These are phyloP conservation scores for Cladophialophora chaetospira DNA, from an alignment of 2,329 filamentous ascomycete species.

Conservation along the genomic window DNA sequence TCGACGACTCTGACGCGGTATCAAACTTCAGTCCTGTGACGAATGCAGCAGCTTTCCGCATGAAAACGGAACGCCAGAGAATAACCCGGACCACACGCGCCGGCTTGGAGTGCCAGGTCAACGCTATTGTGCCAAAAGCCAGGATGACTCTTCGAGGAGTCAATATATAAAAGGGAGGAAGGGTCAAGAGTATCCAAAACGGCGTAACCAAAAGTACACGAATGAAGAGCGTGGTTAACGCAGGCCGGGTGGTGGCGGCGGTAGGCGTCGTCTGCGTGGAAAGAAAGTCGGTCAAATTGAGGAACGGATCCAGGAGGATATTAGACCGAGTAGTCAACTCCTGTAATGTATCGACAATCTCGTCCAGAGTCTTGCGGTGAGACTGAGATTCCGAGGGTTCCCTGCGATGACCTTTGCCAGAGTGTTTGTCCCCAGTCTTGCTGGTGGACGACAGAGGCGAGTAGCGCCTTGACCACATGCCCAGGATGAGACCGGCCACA, in stretches of 20 bases:
- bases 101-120: conserved; percentile 91
- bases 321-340: conserved; percentile 91
- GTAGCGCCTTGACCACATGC: conserved; percentile 90
- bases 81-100: conserved; percentile 82
- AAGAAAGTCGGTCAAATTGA: conserved; percentile 88
- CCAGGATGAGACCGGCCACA: conserved; percentile 76
- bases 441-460: conserved; percentile 86
- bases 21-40: conserved; percentile 81
- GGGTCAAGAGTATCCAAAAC: conserved; percentile 79
- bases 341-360: conserved; percentile 92
- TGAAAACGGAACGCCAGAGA: conserved; percentile 80
- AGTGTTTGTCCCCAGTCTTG: conserved; percentile 67
- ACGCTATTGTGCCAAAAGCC: conserved; percentile 78
- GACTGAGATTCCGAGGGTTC: conserved; percentile 60
- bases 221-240: conserved; percentile 84
- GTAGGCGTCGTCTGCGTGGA: conserved; percentile 88
- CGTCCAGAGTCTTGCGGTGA: conserved; percentile 89
- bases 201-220: conserved; percentile 86
- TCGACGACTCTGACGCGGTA: conserved; percentile 25
- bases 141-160: conserved; percentile 83
- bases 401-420: conserved; percentile 47
- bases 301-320: conserved; percentile 82
- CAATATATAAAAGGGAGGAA: conserved; percentile 80
- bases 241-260: conserved; percentile 85
- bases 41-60: conserved; percentile 69